These are phyloP conservation scores for Dictyostelium firmibasis DNA, from an alignment of 78 protist genomes.

Conservation along the genomic window DNA sequence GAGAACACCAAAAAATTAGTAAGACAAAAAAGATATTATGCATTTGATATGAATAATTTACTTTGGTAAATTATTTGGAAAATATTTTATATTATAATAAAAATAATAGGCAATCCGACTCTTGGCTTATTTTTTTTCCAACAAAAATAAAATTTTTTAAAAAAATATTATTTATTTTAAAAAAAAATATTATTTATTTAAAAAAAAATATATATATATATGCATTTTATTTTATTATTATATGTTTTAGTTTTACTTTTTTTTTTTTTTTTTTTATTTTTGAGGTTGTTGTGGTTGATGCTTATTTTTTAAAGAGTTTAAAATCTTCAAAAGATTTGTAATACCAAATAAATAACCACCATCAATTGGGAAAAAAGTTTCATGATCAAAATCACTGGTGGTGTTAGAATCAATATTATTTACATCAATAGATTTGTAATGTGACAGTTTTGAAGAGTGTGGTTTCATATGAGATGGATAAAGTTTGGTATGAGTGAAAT, in stretches of 20 bases:
- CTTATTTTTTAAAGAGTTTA: neutral
- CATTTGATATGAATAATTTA: neutral
- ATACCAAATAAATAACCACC: constrained; percentile 77
- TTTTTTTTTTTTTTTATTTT: neutral
- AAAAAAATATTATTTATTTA: neutral
- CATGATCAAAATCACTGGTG: neutral
- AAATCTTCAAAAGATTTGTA: constrained; percentile 27
- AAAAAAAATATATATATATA: neutral
- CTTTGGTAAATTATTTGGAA: neutral
- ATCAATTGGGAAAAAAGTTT: constrained; percentile 48
- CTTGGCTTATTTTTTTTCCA: neutral
- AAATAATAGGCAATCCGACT: neutral
- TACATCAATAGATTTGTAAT: constrained; percentile 7
- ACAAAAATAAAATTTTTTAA: neutral
- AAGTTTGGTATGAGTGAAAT: constrained; percentile 45
- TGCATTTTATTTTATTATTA: neutral
- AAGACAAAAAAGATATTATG: neutral
- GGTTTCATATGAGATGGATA: constrained; percentile 29
- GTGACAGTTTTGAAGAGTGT: constrained; percentile 35
- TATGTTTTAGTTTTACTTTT: neutral
- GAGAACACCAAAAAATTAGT: neutral
- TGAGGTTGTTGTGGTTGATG: neutral
- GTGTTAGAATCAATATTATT: neutral
- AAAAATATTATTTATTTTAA: neutral
- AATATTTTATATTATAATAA: neutral